These are phyloP conservation scores for Rubus idaeus DNA, from an alignment of 306 rosid species.

Conservation along the genomic window DNA sequence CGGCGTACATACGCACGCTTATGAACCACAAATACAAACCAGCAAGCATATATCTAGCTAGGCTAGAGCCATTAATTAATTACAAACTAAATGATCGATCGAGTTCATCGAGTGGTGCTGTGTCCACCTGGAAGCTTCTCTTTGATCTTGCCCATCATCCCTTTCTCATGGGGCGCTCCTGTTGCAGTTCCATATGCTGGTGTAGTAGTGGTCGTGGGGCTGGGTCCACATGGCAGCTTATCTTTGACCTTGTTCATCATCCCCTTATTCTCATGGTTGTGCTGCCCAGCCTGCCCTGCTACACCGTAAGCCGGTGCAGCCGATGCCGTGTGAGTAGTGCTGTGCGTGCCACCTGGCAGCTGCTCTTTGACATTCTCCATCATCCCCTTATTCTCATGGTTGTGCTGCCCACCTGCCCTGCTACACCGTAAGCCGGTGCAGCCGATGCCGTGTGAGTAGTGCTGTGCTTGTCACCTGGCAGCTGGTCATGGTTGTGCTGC, in stretches of 20 bases:
- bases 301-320: background rate
- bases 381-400: background rate
- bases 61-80: too few relatives aligned
- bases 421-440: background rate
- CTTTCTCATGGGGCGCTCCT: background rate
- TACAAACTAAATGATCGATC: too few relatives aligned
- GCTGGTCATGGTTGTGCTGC: background rate
- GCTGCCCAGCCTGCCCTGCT: background rate
- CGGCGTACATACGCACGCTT: too few relatives aligned
- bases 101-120: background rate
- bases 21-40: too few relatives aligned
- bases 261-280: constrained; percentile 10
- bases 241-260: constrained; percentile 38
- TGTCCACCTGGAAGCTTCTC: constrained; percentile 39
- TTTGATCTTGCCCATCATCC: constrained; percentile 26
- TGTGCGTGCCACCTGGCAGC: constrained; percentile 23
- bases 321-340: background rate
- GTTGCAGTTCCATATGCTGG: background rate
- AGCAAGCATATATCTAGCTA: too few relatives aligned
- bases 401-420: background rate
- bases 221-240: constrained; percentile 23
- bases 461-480: background rate
- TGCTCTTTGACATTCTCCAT: constrained; percentile 12
- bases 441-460: background rate
- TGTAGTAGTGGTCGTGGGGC: constrained; percentile 3